Evolutionary conservation across 1,284 basidiomycete genomes (phyloP).

Genomic region (Cystobasidiaceae sp.): DNA sequence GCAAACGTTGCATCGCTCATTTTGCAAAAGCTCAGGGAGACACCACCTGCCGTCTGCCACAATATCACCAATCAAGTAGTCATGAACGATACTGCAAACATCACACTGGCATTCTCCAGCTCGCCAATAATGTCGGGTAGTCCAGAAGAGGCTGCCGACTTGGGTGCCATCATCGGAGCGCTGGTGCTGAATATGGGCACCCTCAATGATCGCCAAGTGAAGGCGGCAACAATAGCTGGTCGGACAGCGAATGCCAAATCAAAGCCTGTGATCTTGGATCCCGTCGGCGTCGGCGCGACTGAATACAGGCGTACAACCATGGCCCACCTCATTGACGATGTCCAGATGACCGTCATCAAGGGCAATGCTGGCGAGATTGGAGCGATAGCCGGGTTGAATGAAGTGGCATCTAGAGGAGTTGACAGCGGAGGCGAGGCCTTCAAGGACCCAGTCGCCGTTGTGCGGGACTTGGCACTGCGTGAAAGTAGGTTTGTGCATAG

Average conservation of each 20-base stretch:
- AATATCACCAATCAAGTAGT: conserved; percentile 51
- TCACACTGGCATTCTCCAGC: conserved; percentile 79
- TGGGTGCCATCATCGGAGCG: conserved; percentile 62
- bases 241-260: conserved; percentile 62
- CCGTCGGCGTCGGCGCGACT: conserved; percentile 87
- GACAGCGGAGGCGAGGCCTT: conserved; percentile 76
- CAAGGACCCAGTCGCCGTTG: conserved; percentile 65
- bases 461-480: conserved; percentile 63
- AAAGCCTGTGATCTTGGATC: conserved; percentile 86
- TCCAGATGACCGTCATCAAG: conserved; percentile 89
- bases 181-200: conserved; percentile 90
- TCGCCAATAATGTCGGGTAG: conserved; percentile 78
- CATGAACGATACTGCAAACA: conserved; percentile 59
- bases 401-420: conserved; percentile 78
- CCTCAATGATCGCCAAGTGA: conserved; percentile 55
- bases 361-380: conserved; percentile 81
- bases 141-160: conserved; percentile 73
- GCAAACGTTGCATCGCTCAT: too few relatives aligned
- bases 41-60: conserved; percentile 30
- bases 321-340: conserved; percentile 66
- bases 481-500: conserved; percentile 75
- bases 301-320: conserved; percentile 59
- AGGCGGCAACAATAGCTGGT: conserved; percentile 80
- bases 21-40: not conserved
- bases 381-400: conserved; percentile 64